Conservation (phyloP, 2,329 filamentous ascomycete genomes). For the Onygena corvina region DNA sequence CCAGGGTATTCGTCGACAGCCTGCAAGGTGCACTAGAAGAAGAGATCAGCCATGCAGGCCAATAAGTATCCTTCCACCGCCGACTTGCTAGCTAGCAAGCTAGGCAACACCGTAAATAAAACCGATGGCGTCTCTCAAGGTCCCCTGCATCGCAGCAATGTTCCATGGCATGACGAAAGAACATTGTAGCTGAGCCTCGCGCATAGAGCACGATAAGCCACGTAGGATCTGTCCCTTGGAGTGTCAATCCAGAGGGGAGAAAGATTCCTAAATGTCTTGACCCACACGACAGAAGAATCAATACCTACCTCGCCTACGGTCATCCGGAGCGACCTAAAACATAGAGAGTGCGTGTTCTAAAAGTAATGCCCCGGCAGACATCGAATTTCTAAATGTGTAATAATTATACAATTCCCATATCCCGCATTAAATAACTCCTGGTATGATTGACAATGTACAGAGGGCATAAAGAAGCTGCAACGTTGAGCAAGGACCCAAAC, state of each 20-base stretch:
- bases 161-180: no score
- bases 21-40: neutral
- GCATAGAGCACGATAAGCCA: no score
- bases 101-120: neutral
- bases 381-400: conserved; percentile 5
- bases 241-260: no score
- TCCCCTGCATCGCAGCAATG: neutral
- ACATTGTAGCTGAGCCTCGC: no score
- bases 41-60: conserved; percentile 4
- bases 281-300: no score
- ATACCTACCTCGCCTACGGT: no score
- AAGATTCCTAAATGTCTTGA: no score
- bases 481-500: neutral
- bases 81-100: neutral
- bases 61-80: neutral
- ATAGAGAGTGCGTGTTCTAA: neutral
- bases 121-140: neutral
- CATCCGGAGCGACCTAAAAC: neutral
- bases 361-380: neutral
- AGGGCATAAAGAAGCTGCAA: neutral
- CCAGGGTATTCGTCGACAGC: neutral
- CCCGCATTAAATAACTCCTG: conserved; percentile 1
- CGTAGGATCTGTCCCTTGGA: no score
- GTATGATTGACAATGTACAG: conserved; percentile 2
- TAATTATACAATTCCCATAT: conserved; percentile 8